phyloP scores from a whole-genome alignment of 768 basidiomycete genomes.

The Rhodotorula taiwanensis region DNA sequence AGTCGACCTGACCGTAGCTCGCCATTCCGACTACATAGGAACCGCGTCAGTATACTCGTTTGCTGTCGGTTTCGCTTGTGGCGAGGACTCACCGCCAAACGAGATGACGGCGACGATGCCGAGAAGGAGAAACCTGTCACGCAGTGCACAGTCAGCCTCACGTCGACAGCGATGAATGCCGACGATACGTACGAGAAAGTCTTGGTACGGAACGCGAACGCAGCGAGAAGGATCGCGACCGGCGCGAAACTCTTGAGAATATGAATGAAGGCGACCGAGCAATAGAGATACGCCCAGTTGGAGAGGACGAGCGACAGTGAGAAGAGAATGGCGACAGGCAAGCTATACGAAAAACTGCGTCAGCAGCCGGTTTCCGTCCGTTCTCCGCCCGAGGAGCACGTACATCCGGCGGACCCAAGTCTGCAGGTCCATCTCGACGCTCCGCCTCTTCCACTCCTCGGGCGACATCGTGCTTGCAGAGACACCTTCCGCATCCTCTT shows the following conservation, averaged over 20 bases:
- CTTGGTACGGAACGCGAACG: conserved; percentile 48
- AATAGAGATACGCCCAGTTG: conserved; percentile 73
- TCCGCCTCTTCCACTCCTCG: conserved; percentile 41
- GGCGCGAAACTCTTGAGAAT: conserved; percentile 82
- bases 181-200: too few species aligned
- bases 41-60: too few species aligned
- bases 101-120: conserved; percentile 12
- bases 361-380: too few species aligned
- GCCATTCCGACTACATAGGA: conserved; percentile 58
- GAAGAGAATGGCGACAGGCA: conserved; percentile 90
- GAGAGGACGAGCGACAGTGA: conserved; percentile 80
- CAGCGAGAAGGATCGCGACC: conserved; percentile 83
- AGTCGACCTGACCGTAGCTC: conserved; percentile 74
- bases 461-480: background rate
- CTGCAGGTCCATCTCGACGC: conserved; percentile 64
- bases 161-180: too few species aligned
- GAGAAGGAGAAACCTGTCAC: too few species aligned
- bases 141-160: too few species aligned
- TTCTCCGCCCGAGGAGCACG: too few species aligned
- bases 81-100: conserved; percentile 3
- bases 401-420: conserved; percentile 52
- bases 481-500: background rate
- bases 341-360: conserved; percentile 50
- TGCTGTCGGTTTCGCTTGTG: too few species aligned
- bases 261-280: conserved; percentile 31